Base-by-base conservation (phyloP, 106 monocot species). In the Xerophyta viscosa region DNA sequence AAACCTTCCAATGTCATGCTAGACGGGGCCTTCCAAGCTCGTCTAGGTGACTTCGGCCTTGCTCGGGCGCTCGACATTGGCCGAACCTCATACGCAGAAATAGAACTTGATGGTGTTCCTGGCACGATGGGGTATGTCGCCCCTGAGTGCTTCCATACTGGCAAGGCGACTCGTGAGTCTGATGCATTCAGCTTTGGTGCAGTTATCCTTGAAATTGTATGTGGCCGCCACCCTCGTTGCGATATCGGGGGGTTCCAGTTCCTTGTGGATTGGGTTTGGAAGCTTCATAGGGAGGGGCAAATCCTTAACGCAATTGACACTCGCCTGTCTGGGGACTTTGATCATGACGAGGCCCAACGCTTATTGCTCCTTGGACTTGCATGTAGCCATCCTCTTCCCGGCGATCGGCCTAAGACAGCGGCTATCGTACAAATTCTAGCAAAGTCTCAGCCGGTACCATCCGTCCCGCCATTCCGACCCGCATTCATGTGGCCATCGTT, bases 41-140 rank as follows among this genome's bases (percentile, higher is more conserved):
- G 57, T 15, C 67, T 58, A 1, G 67, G 58, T 1, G 58, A 67
- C 29, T 67, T 67, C 28, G 67, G 67, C 23, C 31, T 67, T 2
- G 67, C 67, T 0, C 45, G 67, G 41, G 26, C 57, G 11, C 31
- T 59, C 1, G 57, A 59, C 50, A 57, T 48, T 39, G 58, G 23
- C 2, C 5, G 27, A 1, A 56, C 49, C 37, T 50, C 41, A 7
- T 56, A 59, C 24, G 50, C 49, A 0, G 56, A 56, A 4, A 4
- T 66, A 10, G 31, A n/a, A n/a, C n/a, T 66, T 1, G 33, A 10
- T 10, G 33, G 33, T 10, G 33, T 33, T 10, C 53, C 66, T 0
- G 66, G 66, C 15, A 68, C 68, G n/a, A 52, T 68, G 50, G 68
- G 68, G 2, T 68, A 68, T 29, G 21, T 68, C 0, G 68, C 67